Evolutionary conservation across 345 rosid genomes (phyloP), one percentile per base, ranked within the genome.

Genomic region (Sonneratia alba): DNA sequence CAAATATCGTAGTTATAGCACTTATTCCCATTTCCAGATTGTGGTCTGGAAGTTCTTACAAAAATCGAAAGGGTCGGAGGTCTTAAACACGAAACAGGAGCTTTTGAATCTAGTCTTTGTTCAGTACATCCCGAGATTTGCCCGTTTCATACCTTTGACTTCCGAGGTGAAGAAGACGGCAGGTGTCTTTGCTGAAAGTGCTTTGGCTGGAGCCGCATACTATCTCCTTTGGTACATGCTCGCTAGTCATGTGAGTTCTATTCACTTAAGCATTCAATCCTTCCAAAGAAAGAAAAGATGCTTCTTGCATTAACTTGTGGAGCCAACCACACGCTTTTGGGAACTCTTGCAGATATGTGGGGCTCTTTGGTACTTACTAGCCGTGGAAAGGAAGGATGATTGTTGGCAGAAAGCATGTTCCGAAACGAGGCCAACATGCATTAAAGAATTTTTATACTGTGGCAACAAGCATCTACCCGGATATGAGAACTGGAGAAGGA

Each of bases 181-280:
- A 0, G 98, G 96, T 48, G 93, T 79, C 57, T 90, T 92, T 38
- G 98, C 92, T 53, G 96, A 92, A 53, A 85, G 95, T 37, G 96
- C 93, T 64, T 84, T 87, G 89, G 84, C 85, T 55, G 95, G 95
- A 70, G 96, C 95, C 34, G 95, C 95, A 8, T 90, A 92, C 79
- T 92, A 92, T 72, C 82, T 92, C 61, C 90, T 92, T 6, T 92
- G 98, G 95, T 92, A 90, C 83, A 53, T 92, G 85, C 90, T 90
- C 70, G 87, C 92, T 22, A 89, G 98, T 72, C 98, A 92, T 79
- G 98, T 90, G 79, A 85, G 97, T 75, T 10, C n/a, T 53, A 71
- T 21, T n/a, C 37, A 24, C 51, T 66, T 55, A 21, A 34, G 43
- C 49, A 43, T 34, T 62, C 38, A 7, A 57, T 57, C 32, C n/a